Conservation (phyloP, 495 filamentous ascomycete genomes). For the Penicillium atrosanguineum region DNA sequence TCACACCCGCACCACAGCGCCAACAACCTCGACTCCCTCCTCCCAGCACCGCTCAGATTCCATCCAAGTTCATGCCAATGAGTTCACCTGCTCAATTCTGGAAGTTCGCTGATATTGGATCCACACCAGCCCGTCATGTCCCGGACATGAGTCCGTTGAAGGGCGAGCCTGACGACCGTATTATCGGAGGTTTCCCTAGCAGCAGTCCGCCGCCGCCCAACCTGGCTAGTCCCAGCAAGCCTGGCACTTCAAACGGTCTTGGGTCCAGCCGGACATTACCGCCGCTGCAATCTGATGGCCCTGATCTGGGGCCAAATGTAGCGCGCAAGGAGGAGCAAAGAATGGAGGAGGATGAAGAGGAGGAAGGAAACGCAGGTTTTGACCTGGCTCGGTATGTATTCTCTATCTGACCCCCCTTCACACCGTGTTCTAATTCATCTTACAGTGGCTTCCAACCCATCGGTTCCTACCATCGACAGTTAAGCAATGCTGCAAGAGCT, state of each 20-base stretch:
- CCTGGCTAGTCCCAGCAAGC: slow-evolving; percentile 46
- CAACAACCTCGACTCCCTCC: slow-evolving; percentile 82
- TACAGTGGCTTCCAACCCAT: slow-evolving; percentile 69
- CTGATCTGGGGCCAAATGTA: slow-evolving; percentile 14
- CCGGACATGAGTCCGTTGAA: slow-evolving; percentile 62
- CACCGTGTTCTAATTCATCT: not conserved
- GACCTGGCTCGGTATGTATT: slow-evolving; percentile 63
- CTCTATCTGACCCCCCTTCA: not conserved
- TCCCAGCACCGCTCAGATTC: slow-evolving; percentile 83
- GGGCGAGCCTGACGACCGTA: slow-evolving; percentile 42
- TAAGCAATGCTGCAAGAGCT: slow-evolving; percentile 44
- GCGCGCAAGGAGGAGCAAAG: slow-evolving; percentile 16
- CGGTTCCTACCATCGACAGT: slow-evolving; percentile 60
- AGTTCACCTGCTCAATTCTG: slow-evolving; percentile 97
- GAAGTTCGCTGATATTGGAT: slow-evolving; percentile 72
- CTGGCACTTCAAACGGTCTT: slow-evolving; percentile 36
- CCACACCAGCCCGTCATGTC: slow-evolving; percentile 69
- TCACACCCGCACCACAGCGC: slow-evolving; percentile 81
- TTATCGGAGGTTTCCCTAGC: slow-evolving; percentile 57
- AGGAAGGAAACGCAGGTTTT: slow-evolving; percentile 55
- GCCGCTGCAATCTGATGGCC: slow-evolving; percentile 30
- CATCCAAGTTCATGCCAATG: slow-evolving; percentile 92
- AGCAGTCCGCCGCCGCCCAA: slow-evolving; percentile 61
- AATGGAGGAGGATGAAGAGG: slow-evolving; percentile 46
- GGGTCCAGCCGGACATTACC: slow-evolving; percentile 35